Conservation (phyloP, 2,329 filamentous ascomycete species). For the Paecilomyces formosus region DNA sequence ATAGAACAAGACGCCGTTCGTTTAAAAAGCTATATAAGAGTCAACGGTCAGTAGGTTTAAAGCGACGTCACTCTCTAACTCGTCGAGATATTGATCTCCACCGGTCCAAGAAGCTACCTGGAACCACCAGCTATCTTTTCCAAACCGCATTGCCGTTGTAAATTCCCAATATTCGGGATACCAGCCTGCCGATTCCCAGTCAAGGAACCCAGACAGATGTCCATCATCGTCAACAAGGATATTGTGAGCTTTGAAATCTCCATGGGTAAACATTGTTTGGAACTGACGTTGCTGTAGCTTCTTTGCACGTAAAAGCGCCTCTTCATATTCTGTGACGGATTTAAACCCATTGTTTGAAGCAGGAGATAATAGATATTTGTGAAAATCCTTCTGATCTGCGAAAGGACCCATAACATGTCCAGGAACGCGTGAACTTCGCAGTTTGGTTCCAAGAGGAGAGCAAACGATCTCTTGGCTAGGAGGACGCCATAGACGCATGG, state of each 20-base stretch:
- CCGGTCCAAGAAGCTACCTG: slow-evolving; percentile 12
- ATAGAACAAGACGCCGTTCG: no score
- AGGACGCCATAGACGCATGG: slow-evolving; percentile 29
- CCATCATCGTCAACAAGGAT: slow-evolving; percentile 12
- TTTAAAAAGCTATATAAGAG: slow-evolving; percentile 11
- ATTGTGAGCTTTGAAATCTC: slow-evolving; percentile 16
- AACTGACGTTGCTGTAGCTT: slow-evolving; percentile 6
- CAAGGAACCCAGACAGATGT: slow-evolving; percentile 17
- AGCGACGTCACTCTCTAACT: slow-evolving; percentile 11
- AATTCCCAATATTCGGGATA: slow-evolving; percentile 19
- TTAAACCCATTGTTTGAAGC: slow-evolving; percentile 20
- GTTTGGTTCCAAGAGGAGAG: slow-evolving; percentile 21
- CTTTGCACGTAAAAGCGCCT: slow-evolving; percentile 15
- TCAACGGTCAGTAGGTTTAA: slow-evolving; percentile 14
- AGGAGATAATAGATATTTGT: slow-evolving; percentile 16
- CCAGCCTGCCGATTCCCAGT: slow-evolving; percentile 18
- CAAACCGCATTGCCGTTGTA: slow-evolving; percentile 15
- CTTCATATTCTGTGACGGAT: slow-evolving; percentile 17
- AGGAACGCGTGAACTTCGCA: slow-evolving; percentile 26
- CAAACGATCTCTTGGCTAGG: slow-evolving; percentile 18
- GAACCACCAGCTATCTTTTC: slow-evolving; percentile 14
- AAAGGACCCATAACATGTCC: slow-evolving; percentile 25
- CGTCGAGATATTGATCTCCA: slow-evolving; percentile 11
- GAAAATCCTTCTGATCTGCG: slow-evolving; percentile 16
- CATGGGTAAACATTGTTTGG: slow-evolving; percentile 17